A percentile compares a stretch with the other conserved stretches of the same genome.
Conservation (phyloP, 768 basidiomycete genomes). For the Xerocomus brunneocitrinus region DNA sequence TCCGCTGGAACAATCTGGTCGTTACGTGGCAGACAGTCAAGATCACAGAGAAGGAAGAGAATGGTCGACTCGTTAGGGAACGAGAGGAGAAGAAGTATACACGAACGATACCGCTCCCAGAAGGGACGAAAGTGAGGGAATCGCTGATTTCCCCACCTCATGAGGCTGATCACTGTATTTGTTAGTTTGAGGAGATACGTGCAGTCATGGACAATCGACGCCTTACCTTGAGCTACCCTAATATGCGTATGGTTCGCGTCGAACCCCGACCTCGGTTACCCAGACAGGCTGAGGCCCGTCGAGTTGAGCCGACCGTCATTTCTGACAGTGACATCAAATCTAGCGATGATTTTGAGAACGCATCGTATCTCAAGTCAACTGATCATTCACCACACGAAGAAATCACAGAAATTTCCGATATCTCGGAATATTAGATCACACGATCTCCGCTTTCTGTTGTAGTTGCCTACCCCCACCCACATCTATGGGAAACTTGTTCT, state of each 20-base stretch:
- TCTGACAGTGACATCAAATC: constrained; percentile 28
- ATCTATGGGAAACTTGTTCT: constrained; percentile 11
- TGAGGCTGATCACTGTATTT: not conserved
- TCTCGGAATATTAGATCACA: constrained; percentile 29
- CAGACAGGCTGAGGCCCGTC: constrained; percentile 28
- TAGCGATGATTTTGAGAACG: constrained; percentile 26
- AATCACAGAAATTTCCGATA: constrained; percentile 24
- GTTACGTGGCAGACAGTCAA: constrained; percentile 64
- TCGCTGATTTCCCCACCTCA: not conserved
- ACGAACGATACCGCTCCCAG: constrained; percentile 66
- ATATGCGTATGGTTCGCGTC: constrained; percentile 34
- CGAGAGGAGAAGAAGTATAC: constrained; percentile 58
- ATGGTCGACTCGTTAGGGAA: constrained; percentile 57
- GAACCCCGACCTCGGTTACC: constrained; percentile 25
- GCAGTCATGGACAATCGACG: constrained; percentile 60
- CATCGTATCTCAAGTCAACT: constrained; percentile 22
- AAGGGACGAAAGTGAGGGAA: constrained; percentile 59
- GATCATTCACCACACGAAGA: constrained; percentile 23
- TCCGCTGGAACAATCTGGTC: constrained; percentile 54
- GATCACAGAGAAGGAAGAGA: constrained; percentile 58
- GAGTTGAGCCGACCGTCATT: constrained; percentile 31
- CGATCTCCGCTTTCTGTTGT: not conserved
- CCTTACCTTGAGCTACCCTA: constrained; percentile 63
- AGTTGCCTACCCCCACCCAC: not conserved
- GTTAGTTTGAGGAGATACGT: constrained; percentile 69